Evolutionary conservation across 257 asterid genomes (phyloP).

Genomic region (Verbena officinalis): DNA sequence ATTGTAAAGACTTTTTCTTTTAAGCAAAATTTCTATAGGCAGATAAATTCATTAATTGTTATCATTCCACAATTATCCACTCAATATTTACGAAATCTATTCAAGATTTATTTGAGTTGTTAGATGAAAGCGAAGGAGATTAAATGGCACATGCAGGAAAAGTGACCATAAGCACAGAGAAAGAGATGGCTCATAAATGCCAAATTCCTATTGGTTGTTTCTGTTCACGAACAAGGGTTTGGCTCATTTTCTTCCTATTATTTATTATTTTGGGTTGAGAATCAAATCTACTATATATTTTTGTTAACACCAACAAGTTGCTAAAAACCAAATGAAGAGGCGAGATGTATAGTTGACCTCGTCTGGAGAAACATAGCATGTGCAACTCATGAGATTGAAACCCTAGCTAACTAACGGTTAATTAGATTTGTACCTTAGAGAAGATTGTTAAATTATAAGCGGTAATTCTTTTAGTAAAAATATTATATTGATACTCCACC

Average conservation of each 20-base stretch:
- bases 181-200: slow-evolving; percentile 37
- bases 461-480: too few species aligned
- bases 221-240: background rate
- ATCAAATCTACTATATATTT: background rate
- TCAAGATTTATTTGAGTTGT: background rate
- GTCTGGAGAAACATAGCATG: background rate
- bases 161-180: slow-evolving; percentile 29
- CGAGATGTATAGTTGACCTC: background rate
- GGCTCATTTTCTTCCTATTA: background rate
- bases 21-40: too few species aligned
- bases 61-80: slow-evolving; percentile 1
- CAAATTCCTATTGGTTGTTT: slow-evolving; percentile 27
- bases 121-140: slow-evolving; percentile 29
- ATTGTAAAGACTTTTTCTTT: too few species aligned
- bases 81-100: slow-evolving; percentile 1
- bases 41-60: background rate
- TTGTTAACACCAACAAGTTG: slow-evolving; percentile 9
- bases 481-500: too few species aligned
- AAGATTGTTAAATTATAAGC: too few species aligned
- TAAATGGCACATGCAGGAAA: slow-evolving; percentile 46
- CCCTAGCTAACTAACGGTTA: too few species aligned
- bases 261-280: background rate
- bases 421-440: too few species aligned
- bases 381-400: background rate
- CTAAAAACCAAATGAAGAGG: slow-evolving; percentile 11